A percentile compares a stretch with the other conserved stretches of the same genome.
Conservation (phyloP, 148 eudicot species). For the Gaultheria prostrata region DNA sequence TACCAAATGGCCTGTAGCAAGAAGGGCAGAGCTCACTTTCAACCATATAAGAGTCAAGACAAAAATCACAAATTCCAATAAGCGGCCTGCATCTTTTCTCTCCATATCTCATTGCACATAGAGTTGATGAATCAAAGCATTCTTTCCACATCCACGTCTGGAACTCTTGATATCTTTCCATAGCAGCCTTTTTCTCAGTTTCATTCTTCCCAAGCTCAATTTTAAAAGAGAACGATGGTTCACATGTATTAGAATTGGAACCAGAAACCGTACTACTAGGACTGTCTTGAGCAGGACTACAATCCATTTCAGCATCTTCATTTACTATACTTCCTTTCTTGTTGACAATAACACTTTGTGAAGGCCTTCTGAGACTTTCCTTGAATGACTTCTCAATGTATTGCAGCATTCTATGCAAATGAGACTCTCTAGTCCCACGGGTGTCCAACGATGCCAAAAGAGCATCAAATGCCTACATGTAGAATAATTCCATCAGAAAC, state of each 20-base stretch:
- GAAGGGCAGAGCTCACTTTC: constrained; percentile 36
- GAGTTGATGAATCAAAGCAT: constrained; percentile 38
- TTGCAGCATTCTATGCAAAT: constrained; percentile 50
- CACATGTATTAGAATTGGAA: constrained; percentile 29
- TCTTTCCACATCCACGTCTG: constrained; percentile 59
- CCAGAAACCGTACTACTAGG: constrained; percentile 29
- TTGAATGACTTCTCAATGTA: constrained; percentile 41
- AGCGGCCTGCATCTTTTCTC: constrained; percentile 37
- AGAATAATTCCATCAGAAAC: constrained; percentile 4
- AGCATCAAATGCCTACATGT: constrained; percentile 50
- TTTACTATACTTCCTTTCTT: constrained; percentile 9
- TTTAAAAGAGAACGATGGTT: constrained; percentile 43
- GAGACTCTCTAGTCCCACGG: constrained; percentile 58
- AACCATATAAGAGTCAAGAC: constrained; percentile 27
- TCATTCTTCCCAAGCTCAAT: constrained; percentile 44
- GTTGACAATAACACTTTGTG: background rate
- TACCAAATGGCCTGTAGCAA: constrained; percentile 26
- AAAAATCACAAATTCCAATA: constrained; percentile 42
- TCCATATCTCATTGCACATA: constrained; percentile 35
- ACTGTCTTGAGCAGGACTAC: constrained; percentile 27
- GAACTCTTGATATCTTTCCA: constrained; percentile 43
- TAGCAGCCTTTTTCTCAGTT: constrained; percentile 31
- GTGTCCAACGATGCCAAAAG: constrained; percentile 50
- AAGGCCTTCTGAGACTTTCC: constrained; percentile 25
- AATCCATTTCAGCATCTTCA: constrained; percentile 19